Conservation (phyloP, 202 grass and related monocot genomes). For the Zizania palustris region DNA sequence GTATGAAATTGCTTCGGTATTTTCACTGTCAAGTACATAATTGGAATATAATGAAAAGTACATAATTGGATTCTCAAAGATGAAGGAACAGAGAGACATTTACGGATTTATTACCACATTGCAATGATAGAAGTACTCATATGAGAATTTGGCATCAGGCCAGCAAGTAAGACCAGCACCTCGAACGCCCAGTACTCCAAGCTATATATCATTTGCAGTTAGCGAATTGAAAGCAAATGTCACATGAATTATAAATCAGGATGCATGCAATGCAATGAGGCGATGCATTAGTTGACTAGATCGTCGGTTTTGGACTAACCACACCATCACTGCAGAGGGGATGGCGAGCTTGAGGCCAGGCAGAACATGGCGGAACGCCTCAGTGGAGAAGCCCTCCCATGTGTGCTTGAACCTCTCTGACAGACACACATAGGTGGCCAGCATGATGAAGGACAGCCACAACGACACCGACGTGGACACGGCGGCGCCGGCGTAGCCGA, state of each 20-base stretch:
- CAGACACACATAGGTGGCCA: constrained; percentile 47
- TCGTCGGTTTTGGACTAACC: constrained; percentile 47
- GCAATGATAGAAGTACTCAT: constrained; percentile 80
- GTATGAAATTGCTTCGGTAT: constrained; percentile 77
- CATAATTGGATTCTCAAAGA: neutral
- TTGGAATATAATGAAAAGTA: neutral
- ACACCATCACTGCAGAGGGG: constrained; percentile 84
- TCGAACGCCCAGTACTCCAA: constrained; percentile 87
- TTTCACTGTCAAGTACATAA: constrained; percentile 47
- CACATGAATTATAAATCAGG: neutral
- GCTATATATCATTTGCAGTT: constrained; percentile 38
- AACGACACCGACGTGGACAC: constrained; percentile 58
- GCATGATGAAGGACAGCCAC: constrained; percentile 66
- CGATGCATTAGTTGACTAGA: neutral
- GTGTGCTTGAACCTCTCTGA: constrained; percentile 54
- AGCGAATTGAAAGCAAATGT: neutral
- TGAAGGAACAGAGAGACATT: neutral
- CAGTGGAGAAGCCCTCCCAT: constrained; percentile 63
- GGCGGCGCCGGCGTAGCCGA: constrained; percentile 67
- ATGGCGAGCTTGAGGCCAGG: constrained; percentile 70
- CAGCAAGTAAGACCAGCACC: constrained; percentile 76
- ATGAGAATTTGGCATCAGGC: constrained; percentile 71
- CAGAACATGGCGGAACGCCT: constrained; percentile 63
- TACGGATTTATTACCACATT: no score
- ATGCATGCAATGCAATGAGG: neutral